These are phyloP conservation scores for Closterium sp. DNA, from an alignment of 139 green algal species.

Conservation along the genomic window DNA sequence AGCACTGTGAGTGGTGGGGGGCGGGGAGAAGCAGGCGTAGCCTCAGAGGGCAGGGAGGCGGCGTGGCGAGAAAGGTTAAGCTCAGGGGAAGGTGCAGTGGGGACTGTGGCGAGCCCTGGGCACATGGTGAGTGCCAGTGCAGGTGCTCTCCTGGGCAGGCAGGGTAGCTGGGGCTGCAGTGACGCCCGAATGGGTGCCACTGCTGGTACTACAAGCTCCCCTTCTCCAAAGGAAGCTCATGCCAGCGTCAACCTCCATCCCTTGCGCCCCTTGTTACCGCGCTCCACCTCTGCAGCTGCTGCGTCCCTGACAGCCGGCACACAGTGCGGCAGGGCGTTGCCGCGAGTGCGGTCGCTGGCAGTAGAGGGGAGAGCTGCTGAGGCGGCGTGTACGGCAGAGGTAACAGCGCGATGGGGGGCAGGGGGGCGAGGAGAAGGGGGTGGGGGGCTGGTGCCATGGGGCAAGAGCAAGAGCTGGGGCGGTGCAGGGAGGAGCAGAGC, in stretches of 20 bases:
- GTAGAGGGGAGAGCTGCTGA: neutral
- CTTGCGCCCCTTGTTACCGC: neutral
- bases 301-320: too few species aligned
- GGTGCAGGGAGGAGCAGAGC: neutral
- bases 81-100: neutral
- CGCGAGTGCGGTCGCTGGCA: neutral
- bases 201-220: neutral
- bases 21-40: neutral
- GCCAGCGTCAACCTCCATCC: too few species aligned
- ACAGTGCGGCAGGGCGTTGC: neutral
- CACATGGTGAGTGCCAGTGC: neutral
- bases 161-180: neutral
- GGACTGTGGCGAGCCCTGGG: neutral
- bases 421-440: neutral
- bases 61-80: neutral
- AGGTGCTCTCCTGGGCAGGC: neutral
- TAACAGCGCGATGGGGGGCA: neutral
- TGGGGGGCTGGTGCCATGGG: neutral
- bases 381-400: neutral
- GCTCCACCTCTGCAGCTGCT: neutral
- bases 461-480: neutral
- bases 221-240: neutral
- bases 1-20: neutral
- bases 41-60: neutral
- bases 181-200: too few species aligned